Evolutionary conservation across 257 asterid species (phyloP), one percentile per base, ranked within the genome.

Genomic region (Echites panduratus): DNA sequence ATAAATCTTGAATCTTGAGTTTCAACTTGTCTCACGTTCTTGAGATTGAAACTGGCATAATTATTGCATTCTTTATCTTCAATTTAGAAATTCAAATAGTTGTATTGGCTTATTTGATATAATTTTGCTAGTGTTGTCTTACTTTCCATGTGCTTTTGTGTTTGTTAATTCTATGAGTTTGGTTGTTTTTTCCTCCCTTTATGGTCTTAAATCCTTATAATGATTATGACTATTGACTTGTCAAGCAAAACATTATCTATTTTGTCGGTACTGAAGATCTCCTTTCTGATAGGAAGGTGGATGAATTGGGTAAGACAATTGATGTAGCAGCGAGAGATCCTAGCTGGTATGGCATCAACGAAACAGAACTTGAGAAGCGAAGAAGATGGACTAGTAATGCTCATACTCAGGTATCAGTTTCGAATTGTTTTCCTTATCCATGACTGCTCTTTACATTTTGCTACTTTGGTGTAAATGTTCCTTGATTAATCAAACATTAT

Each of bases 381-480:
- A 90, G 90, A 81, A 88, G 91, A 81, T 95, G 99, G 98, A 95
- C 97, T 67, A 85, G 84, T 86, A 88, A 82, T 85, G 96, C 99
- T 77, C 95, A 89, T 17, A 75, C 82, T 49, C 99, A 95, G 97
- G 99, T 95, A 81, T 71, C 69, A 38, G 44, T 70, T 59, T 58
- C 41, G 50, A 26, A 27, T 40, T 44, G 24, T 49, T 47, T 52
- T 66, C 43, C 35, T 50, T 20, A 38, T 2, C 41, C 12, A 13
- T 27, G 54, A 29, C 38, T 76, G 22, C 14, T 48, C 12, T 17
- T 69, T 45, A 35, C 68, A 11, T 57, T 41, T 1, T 47, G 70
- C 19, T 58, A 35, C n/a, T 35, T 32, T 29, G 44, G 11, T 16
- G 13, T 26, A 17, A 56, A 32, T 38, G 45, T 38, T 68, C 48